Percentiles rank a stretch among this genome's conserved stretches.
Conservation (phyloP, 2,329 filamentous ascomycete species). For the Pseudogymnoascus sp. region DNA sequence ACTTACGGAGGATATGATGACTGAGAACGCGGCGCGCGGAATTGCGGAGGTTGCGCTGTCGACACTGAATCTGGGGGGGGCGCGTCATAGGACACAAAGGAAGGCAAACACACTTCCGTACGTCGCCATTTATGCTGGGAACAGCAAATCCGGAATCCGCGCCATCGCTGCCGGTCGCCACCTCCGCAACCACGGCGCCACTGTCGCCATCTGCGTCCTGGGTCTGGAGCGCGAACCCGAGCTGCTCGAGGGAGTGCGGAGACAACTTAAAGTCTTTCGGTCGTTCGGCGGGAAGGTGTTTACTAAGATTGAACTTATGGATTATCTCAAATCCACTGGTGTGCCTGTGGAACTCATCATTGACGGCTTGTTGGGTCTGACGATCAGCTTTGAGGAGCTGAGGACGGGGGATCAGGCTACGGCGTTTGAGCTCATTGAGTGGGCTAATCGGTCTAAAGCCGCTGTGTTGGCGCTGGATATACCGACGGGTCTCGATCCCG, state of each 20-base stretch:
- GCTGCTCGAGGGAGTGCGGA: constrained; percentile 68
- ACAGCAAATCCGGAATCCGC: constrained; percentile 79
- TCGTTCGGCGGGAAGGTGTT: constrained; percentile 70
- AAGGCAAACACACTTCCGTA: constrained; percentile 32
- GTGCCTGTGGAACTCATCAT: constrained; percentile 71
- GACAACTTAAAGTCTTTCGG: constrained; percentile 75
- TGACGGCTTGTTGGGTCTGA: constrained; percentile 79
- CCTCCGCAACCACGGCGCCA: constrained; percentile 71
- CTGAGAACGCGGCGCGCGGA: constrained; percentile 81
- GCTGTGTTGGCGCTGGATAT: constrained; percentile 82
- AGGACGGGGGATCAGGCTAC: constrained; percentile 73
- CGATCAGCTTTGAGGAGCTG: constrained; percentile 81
- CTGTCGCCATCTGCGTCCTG: constrained; percentile 74
- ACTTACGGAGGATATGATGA: constrained; percentile 80
- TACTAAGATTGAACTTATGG: constrained; percentile 52
- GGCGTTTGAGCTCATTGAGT: constrained; percentile 83
- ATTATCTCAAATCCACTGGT: constrained; percentile 48
- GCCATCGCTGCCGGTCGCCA: constrained; percentile 81
- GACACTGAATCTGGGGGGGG: constrained; percentile 43
- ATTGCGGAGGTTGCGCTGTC: constrained; percentile 76
- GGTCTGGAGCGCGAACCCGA: constrained; percentile 77
- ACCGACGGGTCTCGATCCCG: constrained; percentile 78
- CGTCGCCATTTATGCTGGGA: constrained; percentile 80
- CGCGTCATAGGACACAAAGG: constrained; percentile 25
- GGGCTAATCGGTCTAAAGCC: constrained; percentile 82